Base-by-base conservation (phyloP, 2,329 filamentous ascomycete species). In the Endoconidiophora polonica region DNA sequence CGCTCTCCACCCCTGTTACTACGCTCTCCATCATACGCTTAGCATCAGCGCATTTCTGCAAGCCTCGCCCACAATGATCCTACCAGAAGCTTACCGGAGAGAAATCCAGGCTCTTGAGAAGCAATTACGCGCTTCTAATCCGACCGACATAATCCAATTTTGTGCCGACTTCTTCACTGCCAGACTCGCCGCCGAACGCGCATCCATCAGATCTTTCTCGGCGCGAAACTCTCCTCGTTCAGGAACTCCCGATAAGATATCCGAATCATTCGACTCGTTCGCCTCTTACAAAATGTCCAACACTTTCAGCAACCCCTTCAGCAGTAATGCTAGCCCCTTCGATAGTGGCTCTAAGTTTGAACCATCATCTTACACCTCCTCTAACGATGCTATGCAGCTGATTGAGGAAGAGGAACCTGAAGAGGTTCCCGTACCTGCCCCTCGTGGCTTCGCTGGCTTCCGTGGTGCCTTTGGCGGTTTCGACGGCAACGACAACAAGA, bases 381-480 rank as follows among this genome's bases (percentile, higher is more conserved):
- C 58, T 26, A 63, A 65, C 54, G 54, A 59, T 41, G 54, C 59
- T 41, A 70, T 73, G 64, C 66, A 70, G 52, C 63, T 67, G 55
- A 76, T 84, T 54, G 79, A 90, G 52, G 86, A 93, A 65, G 86
- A 93, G 59, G 86, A 94, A 48, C 84, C 90, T 63, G 79, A 77
- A 60, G 73, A 88, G 60, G 78, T 78, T 56, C 88, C 85, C 49
- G 85, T 86, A 54, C 86, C 84, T 54, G 72, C 77, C 50, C 39
- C 46, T 22, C 50, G 50, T 38, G 36, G 45, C 5, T 39, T 44
- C 24, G 23, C 23, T 7, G 46, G 50, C 33, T 33, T 48, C 37
- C 33, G 36, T 55, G 68, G 69, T 33, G 65, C 68, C 2, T 78
- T 79, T 57, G 73, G 74, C 24, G 70, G 67, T 38, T 71, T 74